Percentiles rank a stretch among this genome's conserved stretches.
These are phyloP conservation scores for Nectriaceae sp. DNA, from an alignment of 2,329 filamentous ascomycete species.

Conservation along the genomic window DNA sequence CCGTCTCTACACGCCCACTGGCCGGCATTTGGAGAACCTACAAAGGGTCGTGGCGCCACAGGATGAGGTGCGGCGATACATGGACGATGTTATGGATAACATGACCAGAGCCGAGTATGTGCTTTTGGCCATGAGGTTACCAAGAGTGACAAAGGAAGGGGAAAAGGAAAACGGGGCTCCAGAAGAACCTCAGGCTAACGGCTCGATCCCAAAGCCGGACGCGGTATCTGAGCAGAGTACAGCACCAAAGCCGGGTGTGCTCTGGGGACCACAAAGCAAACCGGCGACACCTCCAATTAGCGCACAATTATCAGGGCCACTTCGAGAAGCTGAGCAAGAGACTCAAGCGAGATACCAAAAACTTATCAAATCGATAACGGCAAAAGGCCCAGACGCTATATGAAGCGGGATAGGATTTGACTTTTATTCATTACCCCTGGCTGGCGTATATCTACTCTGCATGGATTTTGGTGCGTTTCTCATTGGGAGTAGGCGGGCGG, in stretches of 20 bases:
- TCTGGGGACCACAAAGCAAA: conserved; percentile 36
- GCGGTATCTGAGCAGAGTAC: conserved; percentile 24
- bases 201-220: conserved; percentile 33
- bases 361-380: conserved; percentile 39
- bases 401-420: conserved; percentile 10
- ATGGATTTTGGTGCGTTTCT: too few relatives aligned
- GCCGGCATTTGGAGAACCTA: conserved; percentile 61
- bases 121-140: conserved; percentile 66
- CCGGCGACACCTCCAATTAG: conserved; percentile 19
- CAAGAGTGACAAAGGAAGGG: conserved; percentile 40
- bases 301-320: conserved; percentile 8
- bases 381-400: conserved; percentile 32
- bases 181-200: conserved; percentile 35
- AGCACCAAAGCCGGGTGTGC: conserved; percentile 32
- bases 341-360: conserved; percentile 38
- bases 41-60: conserved; percentile 61
- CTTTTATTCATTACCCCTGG: neutral
- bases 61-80: conserved; percentile 65
- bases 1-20: conserved; percentile 55
- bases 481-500: too few relatives aligned
- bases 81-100: conserved; percentile 70
- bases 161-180: conserved; percentile 29
- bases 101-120: conserved; percentile 70
- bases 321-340: conserved; percentile 37
- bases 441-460: neutral